phyloP scores from a whole-genome alignment of 2,329 filamentous ascomycete genomes.

The Colletotrichum navitas region DNA sequence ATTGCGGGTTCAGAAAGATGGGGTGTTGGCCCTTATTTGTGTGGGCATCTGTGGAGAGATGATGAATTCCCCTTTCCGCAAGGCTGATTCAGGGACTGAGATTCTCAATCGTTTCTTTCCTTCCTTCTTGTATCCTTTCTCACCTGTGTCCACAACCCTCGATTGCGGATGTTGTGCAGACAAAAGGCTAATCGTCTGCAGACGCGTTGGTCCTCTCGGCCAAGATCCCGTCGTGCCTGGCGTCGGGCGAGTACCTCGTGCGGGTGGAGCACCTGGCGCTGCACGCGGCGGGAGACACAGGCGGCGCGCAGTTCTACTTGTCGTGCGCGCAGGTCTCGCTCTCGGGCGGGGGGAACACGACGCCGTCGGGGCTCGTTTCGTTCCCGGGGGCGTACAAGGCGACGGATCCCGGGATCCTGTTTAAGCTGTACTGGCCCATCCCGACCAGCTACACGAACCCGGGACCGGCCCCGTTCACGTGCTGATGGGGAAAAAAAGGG shows the following conservation, averaged over 20 bases:
- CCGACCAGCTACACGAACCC: constrained; percentile 53
- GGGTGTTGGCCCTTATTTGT: not conserved
- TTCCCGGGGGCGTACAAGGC: constrained; percentile 58
- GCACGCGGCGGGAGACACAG: constrained; percentile 55
- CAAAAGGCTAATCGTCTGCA: not conserved
- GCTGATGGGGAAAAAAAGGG: constrained; percentile 15
- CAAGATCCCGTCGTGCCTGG: constrained; percentile 36
- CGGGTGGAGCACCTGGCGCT: constrained; percentile 64
- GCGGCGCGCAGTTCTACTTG: constrained; percentile 62
- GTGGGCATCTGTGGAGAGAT: constrained; percentile 20
- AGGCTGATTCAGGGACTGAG: constrained; percentile 28
- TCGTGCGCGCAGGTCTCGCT: constrained; percentile 56
- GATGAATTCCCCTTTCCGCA: constrained; percentile 2
- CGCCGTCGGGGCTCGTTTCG: constrained; percentile 50
- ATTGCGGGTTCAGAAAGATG: constrained; percentile 21
- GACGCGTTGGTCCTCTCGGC: constrained; percentile 14
- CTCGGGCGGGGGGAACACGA: constrained; percentile 56
- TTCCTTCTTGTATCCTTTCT: not conserved
- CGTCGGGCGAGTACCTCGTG: constrained; percentile 60
- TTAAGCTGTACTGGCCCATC: constrained; percentile 59
- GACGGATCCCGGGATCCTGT: constrained; percentile 57
- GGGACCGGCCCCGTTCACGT: constrained; percentile 41
- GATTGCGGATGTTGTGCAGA: not conserved
- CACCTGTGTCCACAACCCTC: not conserved
- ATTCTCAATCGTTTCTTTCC: no score